Evolutionary conservation across 768 basidiomycete genomes (phyloP).

Genomic region (Lactifluus pinguis): DNA sequence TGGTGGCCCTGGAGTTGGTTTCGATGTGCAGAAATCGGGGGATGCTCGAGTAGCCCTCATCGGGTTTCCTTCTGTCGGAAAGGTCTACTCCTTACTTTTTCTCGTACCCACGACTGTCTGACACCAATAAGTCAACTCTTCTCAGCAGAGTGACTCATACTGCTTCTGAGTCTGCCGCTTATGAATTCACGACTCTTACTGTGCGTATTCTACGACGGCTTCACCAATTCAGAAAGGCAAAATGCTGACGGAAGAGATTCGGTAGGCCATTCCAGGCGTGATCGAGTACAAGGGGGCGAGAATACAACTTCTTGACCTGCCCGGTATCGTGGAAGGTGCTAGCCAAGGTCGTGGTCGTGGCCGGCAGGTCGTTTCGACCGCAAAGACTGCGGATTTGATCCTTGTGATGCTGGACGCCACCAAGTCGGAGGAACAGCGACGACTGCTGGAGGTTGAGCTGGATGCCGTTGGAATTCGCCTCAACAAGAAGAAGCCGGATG

Average conservation of each 20-base stretch:
- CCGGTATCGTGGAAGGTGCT: slow-evolving; percentile 92
- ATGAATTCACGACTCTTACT: slow-evolving; percentile 91
- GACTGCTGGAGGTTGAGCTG: slow-evolving; percentile 82
- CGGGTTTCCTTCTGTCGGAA: slow-evolving; percentile 94
- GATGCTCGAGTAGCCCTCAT: slow-evolving; percentile 89
- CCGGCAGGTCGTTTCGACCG: slow-evolving; percentile 86
- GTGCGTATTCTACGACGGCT: slow-evolving; percentile 30
- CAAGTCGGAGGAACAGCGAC: slow-evolving; percentile 85
- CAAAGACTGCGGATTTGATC: slow-evolving; percentile 62
- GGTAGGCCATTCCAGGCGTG: slow-evolving; percentile 90
- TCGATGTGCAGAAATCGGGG: slow-evolving; percentile 81
- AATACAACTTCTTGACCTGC: slow-evolving; percentile 91
- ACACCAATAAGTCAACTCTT: slow-evolving; percentile 63
- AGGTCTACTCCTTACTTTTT: slow-evolving; percentile 33
- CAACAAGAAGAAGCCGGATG: slow-evolving; percentile 85
- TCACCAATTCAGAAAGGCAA: not conserved
- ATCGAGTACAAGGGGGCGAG: slow-evolving; percentile 91
- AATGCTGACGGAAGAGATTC: not conserved
- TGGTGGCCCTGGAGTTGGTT: slow-evolving; percentile 70
- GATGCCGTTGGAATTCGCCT: slow-evolving; percentile 95
- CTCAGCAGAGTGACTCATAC: slow-evolving; percentile 90
- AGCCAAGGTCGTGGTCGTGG: slow-evolving; percentile 89
- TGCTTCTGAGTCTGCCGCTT: slow-evolving; percentile 78
- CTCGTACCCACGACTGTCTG: not conserved
- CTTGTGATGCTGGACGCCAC: slow-evolving; percentile 90